Conservation (phyloP, 441 rosid species). For the Viola pubescens region DNA sequence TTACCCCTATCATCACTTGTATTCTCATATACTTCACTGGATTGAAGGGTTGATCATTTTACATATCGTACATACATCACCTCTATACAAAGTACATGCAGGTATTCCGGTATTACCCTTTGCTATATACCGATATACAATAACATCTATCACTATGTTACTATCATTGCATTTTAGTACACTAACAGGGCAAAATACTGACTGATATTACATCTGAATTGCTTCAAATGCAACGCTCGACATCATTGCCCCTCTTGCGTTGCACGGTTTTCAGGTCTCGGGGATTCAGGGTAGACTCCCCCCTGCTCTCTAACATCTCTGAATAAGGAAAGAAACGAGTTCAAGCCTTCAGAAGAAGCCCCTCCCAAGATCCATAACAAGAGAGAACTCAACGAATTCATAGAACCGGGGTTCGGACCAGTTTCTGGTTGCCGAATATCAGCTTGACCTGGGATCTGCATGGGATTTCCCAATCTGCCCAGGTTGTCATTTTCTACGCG, state of each 20-base stretch:
- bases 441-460: conserved; percentile 33
- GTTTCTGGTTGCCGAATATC: conserved; percentile 41
- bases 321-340: conserved; percentile 79
- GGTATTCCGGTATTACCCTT: too few species aligned
- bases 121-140: too few species aligned
- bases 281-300: conserved; percentile 37
- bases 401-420: conserved; percentile 45
- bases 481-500: conserved; percentile 25
- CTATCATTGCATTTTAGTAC: too few species aligned
- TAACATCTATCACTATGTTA: too few species aligned
- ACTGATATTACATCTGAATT: too few species aligned
- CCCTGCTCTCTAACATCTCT: conserved; percentile 86
- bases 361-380: conserved; percentile 89
- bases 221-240: neutral
- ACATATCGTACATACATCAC: too few species aligned
- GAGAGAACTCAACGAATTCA: conserved; percentile 81
- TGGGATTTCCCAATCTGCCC: conserved; percentile 23
- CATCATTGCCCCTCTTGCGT: conserved; percentile 27
- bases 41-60: too few species aligned
- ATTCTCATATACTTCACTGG: too few species aligned
- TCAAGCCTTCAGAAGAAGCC: conserved; percentile 78
- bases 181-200: too few species aligned
- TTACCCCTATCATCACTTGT: too few species aligned
- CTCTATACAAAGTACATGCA: too few species aligned
- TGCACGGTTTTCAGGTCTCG: conserved; percentile 23